Base-by-base conservation (phyloP, 2,329 filamentous ascomycete genomes). In the Venturia aucupariae region DNA sequence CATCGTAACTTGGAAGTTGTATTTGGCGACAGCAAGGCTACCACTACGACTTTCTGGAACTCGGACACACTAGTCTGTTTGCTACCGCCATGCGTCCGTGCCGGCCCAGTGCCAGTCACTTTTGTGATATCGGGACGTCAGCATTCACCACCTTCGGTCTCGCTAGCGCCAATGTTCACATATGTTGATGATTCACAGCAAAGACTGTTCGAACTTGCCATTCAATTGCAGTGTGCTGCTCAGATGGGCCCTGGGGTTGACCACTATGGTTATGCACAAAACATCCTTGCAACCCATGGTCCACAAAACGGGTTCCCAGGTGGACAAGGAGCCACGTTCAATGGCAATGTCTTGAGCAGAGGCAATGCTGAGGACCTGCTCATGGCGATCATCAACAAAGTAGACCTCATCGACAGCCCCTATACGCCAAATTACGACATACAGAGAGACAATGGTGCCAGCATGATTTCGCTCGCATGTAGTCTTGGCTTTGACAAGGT, bases 31-130 rank as follows among this genome's bases (percentile, higher is more conserved):
- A 80, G 79, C 19, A 77, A 83, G 59, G 85, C 86, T 22, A 85
- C 88, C 0, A 90, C 88, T 0, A 92, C 90, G 1, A 90, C 89
- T 0, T 94, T 84, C 72, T 93, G 89, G 89, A 88, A 89, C 55
- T 84, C 90, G 67, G 87, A 87, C 65, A 89, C 89, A n/a, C 78
- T 95, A 24, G 88, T 92, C 63, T 93, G 90, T 70, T 79, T 92
- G 57, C 79, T 92, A 11, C 90, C 90, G 4, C 89, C 90, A 4
- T 86, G 87, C 15, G 75, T 84, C 6, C 80, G 84, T 35, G 80
- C 87, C 0, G 89, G 90, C 4, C 78, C 83, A 55, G 90, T 95
- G 0, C 80, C 84, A 3, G 89, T 94, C 38, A 86, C 86, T 0
- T 85, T 92, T 70, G 86, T 84, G 75, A 80, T 64, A 76, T 78